These are phyloP conservation scores for Lagerstroemia speciosa DNA, from an alignment of 345 rosid species.

Conservation along the genomic window DNA sequence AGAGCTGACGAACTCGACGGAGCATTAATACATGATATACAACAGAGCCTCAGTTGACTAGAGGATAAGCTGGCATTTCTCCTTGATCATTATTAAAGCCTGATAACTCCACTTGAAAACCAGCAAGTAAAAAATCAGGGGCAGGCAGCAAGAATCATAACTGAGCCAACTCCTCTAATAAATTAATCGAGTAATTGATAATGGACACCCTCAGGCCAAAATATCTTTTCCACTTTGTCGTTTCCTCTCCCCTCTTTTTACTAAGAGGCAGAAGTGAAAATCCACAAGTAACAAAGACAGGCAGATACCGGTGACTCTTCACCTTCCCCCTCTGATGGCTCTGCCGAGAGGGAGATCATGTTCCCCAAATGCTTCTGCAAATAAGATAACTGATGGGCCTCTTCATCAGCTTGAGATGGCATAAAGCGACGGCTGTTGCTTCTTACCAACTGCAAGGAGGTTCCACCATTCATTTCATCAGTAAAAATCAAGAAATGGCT, in stretches of 20 bases:
- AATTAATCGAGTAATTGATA: not conserved
- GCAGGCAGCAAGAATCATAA: not conserved
- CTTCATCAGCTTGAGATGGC: slow-evolving; percentile 97
- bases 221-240: no score
- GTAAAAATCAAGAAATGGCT: not conserved
- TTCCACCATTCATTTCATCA: not conserved
- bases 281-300: slow-evolving; percentile 1
- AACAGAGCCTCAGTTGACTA: no score
- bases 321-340: slow-evolving; percentile 79
- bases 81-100: not conserved
- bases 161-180: not conserved
- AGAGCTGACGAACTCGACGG: slow-evolving; percentile 69
- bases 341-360: slow-evolving; percentile 82
- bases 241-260: not conserved
- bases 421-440: slow-evolving; percentile 89
- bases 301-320: slow-evolving; percentile 79
- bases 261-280: not conserved
- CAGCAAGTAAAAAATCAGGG: not conserved
- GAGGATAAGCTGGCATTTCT: no score
- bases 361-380: slow-evolving; percentile 87
- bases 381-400: slow-evolving; percentile 93
- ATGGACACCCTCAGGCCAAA: no score
- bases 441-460: slow-evolving; percentile 73
- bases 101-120: not conserved
- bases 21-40: no score